These are phyloP conservation scores for Paracamarosporium sp. DNA, from an alignment of 2,329 filamentous ascomycete species.

Conservation along the genomic window DNA sequence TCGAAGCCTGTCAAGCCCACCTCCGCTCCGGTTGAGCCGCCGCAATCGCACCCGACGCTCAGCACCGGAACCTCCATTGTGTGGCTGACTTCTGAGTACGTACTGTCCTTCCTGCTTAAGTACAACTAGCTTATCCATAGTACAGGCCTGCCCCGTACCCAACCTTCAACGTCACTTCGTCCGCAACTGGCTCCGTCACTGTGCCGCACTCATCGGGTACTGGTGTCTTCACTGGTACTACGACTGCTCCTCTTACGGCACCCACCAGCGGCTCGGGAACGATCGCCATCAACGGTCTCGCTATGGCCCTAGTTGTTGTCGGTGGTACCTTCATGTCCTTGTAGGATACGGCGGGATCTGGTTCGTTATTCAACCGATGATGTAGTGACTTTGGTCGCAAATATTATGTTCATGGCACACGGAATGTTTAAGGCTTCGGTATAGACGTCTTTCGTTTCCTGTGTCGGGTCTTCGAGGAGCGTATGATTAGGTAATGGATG, in stretches of 20 bases:
- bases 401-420: not conserved
- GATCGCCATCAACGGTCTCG: not conserved
- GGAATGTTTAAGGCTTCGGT: not conserved
- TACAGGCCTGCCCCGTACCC: not conserved
- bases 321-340: not conserved
- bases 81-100: not conserved
- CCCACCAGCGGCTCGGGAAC: slow-evolving; percentile 1
- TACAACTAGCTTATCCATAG: not conserved
- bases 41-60: not conserved
- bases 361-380: not conserved
- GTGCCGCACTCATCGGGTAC: slow-evolving; percentile 2
- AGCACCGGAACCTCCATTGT: not conserved
- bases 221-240: not conserved
- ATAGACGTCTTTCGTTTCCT: not conserved
- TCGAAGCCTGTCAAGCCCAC: not conserved
- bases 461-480: not conserved
- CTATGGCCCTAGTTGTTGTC: not conserved
- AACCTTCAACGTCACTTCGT: not conserved
- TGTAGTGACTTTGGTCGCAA: not conserved
- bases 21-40: not conserved
- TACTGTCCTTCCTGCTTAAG: not conserved
- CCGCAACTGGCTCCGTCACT: not conserved
- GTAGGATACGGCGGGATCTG: not conserved
- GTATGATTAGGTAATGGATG: not conserved
- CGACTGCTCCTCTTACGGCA: not conserved